Conservation (phyloP, 2,329 filamentous ascomycete genomes). For the Xylariaceae sp. region DNA sequence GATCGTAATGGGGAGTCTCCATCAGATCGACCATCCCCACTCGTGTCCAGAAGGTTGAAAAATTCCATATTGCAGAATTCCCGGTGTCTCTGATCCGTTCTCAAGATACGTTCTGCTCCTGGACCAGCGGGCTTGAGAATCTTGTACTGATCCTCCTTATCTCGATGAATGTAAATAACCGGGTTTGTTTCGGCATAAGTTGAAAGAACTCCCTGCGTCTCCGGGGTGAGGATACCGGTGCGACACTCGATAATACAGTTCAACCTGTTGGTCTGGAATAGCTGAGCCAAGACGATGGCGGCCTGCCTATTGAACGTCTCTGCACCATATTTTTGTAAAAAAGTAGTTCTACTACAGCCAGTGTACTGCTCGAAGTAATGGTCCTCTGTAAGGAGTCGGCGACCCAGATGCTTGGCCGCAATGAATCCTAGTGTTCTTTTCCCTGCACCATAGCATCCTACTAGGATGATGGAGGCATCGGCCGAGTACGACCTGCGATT, state of each 20-base stretch:
- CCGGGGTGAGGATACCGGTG: constrained; percentile 59
- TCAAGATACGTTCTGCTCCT: constrained; percentile 54
- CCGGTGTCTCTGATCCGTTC: constrained; percentile 53
- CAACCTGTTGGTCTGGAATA: constrained; percentile 55
- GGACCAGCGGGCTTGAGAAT: constrained; percentile 47
- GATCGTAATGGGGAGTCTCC: constrained; percentile 34
- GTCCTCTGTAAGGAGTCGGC: constrained; percentile 65
- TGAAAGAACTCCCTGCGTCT: constrained; percentile 53
- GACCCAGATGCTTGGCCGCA: constrained; percentile 62
- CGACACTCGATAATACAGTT: constrained; percentile 68
- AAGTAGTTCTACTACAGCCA: constrained; percentile 56
- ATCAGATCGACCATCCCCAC: constrained; percentile 29
- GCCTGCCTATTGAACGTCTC: constrained; percentile 60
- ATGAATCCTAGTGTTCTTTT: constrained; percentile 72
- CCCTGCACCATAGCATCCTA: constrained; percentile 67
- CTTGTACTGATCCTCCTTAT: constrained; percentile 57
- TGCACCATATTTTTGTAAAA: constrained; percentile 57
- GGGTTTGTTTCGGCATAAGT: constrained; percentile 62
- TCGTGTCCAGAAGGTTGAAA: constrained; percentile 58
- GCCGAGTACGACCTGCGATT: constrained; percentile 46
- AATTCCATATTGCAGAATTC: constrained; percentile 68
- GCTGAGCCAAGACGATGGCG: constrained; percentile 56
- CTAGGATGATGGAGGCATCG: constrained; percentile 65
- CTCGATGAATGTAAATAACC: constrained; percentile 66
- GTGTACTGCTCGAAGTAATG: constrained; percentile 62